Base-by-base conservation (phyloP, 805 yeast genomes). In the Deakozyma indianensis region DNA sequence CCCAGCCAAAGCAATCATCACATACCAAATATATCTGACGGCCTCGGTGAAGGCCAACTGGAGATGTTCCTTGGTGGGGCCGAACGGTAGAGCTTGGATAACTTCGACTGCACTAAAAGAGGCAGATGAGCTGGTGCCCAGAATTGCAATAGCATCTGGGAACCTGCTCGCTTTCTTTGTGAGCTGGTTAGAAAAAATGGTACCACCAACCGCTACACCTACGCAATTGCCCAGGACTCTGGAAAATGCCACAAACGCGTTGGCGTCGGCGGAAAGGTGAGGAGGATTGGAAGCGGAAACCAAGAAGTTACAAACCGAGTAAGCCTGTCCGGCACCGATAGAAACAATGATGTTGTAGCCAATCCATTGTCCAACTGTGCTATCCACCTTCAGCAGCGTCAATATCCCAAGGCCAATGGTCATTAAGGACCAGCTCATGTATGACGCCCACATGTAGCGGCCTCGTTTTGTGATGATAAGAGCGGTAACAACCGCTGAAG, bases 331-430 rank as follows among this genome's bases (percentile, higher is more conserved):
- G 41, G 64, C 56, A 1, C 71, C 65, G 7, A 68, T 60, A 22
- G 77, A 76, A 3, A 58, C 47, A 11, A 68, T 52, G 23, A 73
- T 67, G 49, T 66, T 63, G 21, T 63, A 54, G 1, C 75, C 75
- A 40, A 73, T 64, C 47, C 63, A 62, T 23, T 55, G 46, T 2
- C 68, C 55, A 3, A 51, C 48, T 3, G 62, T 43, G 1, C 73
- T 59, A 43, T 66, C 58, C 9, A 58, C 60, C 1, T 57, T 54
- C 18, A 73, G 59, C 21, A 70, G 51, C 1, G 58, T 38, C 2
- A 71, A 43, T 7, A 71, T 41, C 1, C 77, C 78, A 38, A 54
- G 46, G 11, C 77, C 77, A 20, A 71, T 47, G 3, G 68, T 60
- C 3, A 61, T 61, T 9, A 67, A 32, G 2, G 58, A 45, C 42